These are phyloP conservation scores for Pythium sp. DNA, from an alignment of 352 stramenopile species.

Conservation along the genomic window DNA sequence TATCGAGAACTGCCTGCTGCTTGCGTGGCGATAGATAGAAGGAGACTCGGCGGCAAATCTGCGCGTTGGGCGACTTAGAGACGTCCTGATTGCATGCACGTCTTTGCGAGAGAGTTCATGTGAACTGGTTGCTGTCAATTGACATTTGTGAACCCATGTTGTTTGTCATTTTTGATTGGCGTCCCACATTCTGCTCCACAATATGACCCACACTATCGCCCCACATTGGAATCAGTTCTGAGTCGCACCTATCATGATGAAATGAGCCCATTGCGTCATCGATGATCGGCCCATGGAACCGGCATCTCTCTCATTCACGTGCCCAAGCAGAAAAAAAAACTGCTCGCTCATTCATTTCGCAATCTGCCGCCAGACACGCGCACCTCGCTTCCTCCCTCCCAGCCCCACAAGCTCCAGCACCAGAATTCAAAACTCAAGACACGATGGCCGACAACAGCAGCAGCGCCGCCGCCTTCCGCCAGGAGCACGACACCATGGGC, in stretches of 20 bases:
- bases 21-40: conserved; percentile 45
- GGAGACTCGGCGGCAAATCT: neutral
- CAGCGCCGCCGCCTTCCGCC: conserved; percentile 24
- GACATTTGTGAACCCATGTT: neutral
- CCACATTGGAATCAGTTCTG: conserved; percentile 5
- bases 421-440: neutral
- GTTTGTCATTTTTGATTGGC: neutral
- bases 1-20: conserved; percentile 78
- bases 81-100: neutral
- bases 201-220: neutral
- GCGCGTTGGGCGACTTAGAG: neutral
- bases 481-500: conserved; percentile 55
- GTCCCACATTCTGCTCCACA: neutral
- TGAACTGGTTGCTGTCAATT: neutral
- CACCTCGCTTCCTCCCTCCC: neutral
- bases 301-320: neutral
- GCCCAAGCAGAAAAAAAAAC: conserved; percentile 8
- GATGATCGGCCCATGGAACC: neutral
- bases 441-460: conserved; percentile 15
- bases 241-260: neutral
- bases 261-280: conserved; percentile 1
- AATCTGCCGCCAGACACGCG: conserved; percentile 2
- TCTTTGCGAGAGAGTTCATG: neutral
- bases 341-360: neutral
- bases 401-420: neutral